Evolutionary conservation across 78 protist species (phyloP).

Genomic region (Dictyostelium firmibasis): DNA sequence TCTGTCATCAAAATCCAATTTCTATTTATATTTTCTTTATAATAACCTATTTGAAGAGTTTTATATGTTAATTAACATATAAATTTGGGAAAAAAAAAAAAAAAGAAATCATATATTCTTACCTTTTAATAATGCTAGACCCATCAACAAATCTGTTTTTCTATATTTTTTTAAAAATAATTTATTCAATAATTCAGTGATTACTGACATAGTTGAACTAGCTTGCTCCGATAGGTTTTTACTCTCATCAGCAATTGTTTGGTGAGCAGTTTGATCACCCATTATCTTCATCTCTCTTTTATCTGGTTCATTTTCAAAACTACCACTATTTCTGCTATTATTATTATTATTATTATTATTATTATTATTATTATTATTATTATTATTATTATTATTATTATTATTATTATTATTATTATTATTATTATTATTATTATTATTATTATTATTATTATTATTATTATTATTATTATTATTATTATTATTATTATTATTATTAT

Average conservation of each 20-base stretch:
- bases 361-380: background rate
- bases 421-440: slow-evolving; percentile 8
- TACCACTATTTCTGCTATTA: background rate
- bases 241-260: background rate
- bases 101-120: no score
- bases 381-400: background rate
- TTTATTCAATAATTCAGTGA: slow-evolving; percentile 53
- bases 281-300: background rate
- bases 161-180: slow-evolving; percentile 44
- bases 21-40: slow-evolving; percentile 43
- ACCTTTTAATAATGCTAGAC: slow-evolving; percentile 45
- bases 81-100: no score
- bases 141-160: slow-evolving; percentile 46
- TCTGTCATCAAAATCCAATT: slow-evolving; percentile 21
- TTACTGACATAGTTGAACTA: slow-evolving; percentile 17
- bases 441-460: slow-evolving; percentile 12
- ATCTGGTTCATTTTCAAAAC: background rate
- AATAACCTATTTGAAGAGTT: slow-evolving; percentile 41
- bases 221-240: background rate
- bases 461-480: slow-evolving; percentile 18
- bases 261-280: background rate
- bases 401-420: slow-evolving; percentile 6
- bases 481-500: no score
- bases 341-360: background rate
- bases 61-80: background rate